phyloP scores from a whole-genome alignment of 139 green algal genomes.

The Chlamydomonas sp. region DNA sequence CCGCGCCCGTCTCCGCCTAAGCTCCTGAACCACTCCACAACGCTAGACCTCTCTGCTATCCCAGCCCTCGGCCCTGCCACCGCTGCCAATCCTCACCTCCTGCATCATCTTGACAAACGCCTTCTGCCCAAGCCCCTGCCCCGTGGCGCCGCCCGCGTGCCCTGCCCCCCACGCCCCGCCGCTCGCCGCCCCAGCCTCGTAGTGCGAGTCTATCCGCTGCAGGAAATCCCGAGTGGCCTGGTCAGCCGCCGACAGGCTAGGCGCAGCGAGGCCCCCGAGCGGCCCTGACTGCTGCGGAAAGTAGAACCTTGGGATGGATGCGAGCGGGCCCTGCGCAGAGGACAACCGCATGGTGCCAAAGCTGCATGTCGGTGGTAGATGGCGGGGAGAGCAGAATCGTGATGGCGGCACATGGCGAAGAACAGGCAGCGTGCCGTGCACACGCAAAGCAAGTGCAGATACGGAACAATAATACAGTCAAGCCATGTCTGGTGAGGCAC shows the following conservation, averaged over 20 bases:
- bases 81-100: conserved; percentile 46
- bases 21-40: neutral
- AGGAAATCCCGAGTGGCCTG: conserved; percentile 26
- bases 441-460: too few species aligned
- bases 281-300: conserved; percentile 60
- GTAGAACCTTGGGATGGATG: conserved; percentile 87
- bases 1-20: too few species aligned
- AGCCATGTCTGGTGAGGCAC: neutral
- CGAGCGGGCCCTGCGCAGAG: conserved; percentile 36
- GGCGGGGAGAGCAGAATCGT: too few species aligned
- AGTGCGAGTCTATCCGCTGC: conserved; percentile 60
- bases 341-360: neutral
- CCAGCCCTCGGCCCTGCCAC: neutral
- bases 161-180: too few species aligned
- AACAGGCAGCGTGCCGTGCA: too few species aligned
- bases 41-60: neutral
- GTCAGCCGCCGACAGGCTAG: neutral
- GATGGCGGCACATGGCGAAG: too few species aligned
- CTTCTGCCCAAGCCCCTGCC: conserved; percentile 66
- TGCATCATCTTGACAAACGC: conserved; percentile 72
- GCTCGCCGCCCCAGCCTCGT: conserved; percentile 11
- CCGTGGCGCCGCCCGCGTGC: conserved; percentile 16
- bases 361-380: too few species aligned
- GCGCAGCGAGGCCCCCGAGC: neutral
- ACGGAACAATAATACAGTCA: neutral